Evolutionary conservation across 1,284 basidiomycete genomes (phyloP).

Genomic region (Fomitopsis betulina): DNA sequence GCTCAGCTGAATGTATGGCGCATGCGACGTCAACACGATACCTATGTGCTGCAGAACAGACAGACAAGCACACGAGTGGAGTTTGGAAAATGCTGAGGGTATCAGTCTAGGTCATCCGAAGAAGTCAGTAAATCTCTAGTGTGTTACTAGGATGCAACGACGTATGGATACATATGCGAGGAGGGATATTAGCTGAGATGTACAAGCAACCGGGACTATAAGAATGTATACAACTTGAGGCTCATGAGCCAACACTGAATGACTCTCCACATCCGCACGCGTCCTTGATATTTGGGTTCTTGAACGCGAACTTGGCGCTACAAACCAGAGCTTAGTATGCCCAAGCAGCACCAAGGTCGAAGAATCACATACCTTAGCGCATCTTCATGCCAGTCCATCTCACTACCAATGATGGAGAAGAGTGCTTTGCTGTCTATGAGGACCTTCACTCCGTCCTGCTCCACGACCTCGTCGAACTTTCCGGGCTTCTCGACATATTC

Average conservation of each 20-base stretch:
- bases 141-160: background rate
- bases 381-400: conserved; percentile 99
- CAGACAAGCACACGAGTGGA: too few species aligned
- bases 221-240: background rate
- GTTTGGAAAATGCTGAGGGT: too few species aligned
- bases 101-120: too few species aligned
- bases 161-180: background rate
- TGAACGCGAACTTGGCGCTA: conserved; percentile 90
- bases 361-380: conserved; percentile 59
- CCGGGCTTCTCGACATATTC: conserved; percentile 92
- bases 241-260: conserved; percentile 51
- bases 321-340: background rate
- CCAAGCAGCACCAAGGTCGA: background rate
- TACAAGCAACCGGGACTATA: background rate
- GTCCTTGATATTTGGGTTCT: conserved; percentile 88
- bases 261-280: conserved; percentile 95
- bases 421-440: conserved; percentile 96
- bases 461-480: conserved; percentile 96
- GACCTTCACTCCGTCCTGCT: conserved; percentile 91
- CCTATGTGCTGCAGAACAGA: background rate
- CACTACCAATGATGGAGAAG: conserved; percentile 97
- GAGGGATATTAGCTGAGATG: background rate
- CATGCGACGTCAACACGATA: background rate
- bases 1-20: background rate
- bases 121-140: background rate